Percentiles rank a stretch among this genome's conserved stretches.
Evolutionary conservation across 192 early-diverging fungal species (phyloP).

Genomic region (Mortierella claussenii): DNA sequence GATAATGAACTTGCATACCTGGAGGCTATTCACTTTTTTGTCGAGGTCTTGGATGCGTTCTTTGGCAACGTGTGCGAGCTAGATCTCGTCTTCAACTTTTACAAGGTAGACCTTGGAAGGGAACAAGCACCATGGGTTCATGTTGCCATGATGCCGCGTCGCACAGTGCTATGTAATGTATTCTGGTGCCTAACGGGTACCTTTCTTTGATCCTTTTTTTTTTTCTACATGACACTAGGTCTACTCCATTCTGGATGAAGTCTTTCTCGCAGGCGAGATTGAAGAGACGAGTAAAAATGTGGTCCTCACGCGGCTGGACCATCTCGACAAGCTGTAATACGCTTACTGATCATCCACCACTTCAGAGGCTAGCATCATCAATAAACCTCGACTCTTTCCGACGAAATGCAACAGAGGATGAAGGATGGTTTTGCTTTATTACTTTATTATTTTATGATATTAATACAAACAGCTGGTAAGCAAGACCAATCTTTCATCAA

Average conservation of each 20-base stretch:
- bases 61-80: conserved; percentile 99
- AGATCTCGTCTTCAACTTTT: conserved; percentile 98
- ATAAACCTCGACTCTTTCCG: no score
- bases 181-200: not conserved
- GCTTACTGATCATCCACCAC: not conserved
- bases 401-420: no score
- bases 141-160: not conserved
- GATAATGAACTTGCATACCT: conserved; percentile 97
- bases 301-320: conserved; percentile 78
- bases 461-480: no score
- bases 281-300: conserved; percentile 93
- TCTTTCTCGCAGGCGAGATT: conserved; percentile 98
- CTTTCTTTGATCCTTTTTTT: not conserved
- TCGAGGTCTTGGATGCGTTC: conserved; percentile 97
- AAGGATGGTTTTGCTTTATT: no score
- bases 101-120: no score
- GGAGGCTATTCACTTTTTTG: conserved; percentile 99
- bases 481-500: no score
- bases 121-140: not conserved
- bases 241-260: conserved; percentile 97
- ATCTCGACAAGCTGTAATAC: conserved; percentile 80
- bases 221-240: conserved; percentile 61
- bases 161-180: not conserved
- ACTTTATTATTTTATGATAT: no score
- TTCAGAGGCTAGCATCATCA: not conserved